A percentile compares a stretch with the other conserved stretches of the same genome.
Conservation (phyloP, 2,329 filamentous ascomycete species). For the Alternaria atra region DNA sequence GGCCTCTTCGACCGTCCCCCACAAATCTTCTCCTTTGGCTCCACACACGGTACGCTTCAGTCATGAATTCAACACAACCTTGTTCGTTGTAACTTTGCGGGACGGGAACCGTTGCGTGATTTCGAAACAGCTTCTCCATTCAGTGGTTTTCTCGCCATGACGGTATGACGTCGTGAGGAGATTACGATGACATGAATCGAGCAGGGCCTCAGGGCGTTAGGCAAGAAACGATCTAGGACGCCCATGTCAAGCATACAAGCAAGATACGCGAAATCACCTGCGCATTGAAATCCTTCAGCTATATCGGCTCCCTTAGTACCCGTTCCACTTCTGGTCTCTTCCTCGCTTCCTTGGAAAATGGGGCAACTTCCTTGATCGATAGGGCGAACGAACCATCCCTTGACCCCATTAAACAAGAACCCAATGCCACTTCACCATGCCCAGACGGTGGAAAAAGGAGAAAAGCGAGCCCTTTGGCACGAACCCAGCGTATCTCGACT, state of each 20-base stretch:
- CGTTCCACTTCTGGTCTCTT: not conserved
- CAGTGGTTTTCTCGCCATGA: not conserved
- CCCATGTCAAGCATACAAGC: not conserved
- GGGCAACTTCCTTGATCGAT: too few species aligned
- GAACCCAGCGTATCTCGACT: conserved; percentile 50
- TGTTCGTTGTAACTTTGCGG: not conserved
- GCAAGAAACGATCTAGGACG: not conserved
- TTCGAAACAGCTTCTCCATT: not conserved
- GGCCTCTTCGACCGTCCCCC: not conserved
- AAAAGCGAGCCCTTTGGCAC: conserved; percentile 55
- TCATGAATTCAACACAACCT: not conserved
- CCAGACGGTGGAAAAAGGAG: conserved; percentile 55
- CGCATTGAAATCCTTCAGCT: not conserved
- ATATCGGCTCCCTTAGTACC: not conserved
- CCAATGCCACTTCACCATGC: conserved; percentile 50
- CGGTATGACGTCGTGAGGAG: not conserved
- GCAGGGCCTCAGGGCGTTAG: not conserved
- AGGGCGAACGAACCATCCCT: not conserved
- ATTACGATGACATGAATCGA: not conserved
- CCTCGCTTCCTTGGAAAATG: not conserved
- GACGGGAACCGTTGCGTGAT: not conserved
- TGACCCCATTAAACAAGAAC: not conserved
- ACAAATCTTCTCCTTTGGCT: not conserved
- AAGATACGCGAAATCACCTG: not conserved
- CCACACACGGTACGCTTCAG: not conserved